Base-by-base conservation (phyloP, 352 stramenopile genomes). In the Pythium plurisporium region DNA sequence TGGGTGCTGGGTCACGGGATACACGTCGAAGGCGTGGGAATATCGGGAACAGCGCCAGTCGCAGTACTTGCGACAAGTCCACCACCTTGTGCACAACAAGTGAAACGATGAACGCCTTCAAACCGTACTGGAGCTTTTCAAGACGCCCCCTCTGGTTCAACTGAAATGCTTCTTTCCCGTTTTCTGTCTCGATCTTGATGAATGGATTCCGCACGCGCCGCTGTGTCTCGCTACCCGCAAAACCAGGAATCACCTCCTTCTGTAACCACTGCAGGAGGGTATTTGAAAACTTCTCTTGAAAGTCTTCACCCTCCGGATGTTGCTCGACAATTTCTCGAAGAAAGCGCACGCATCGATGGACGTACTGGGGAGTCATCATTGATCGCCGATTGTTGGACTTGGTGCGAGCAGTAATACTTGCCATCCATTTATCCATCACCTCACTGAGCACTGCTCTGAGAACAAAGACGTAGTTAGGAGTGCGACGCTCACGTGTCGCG, bases 391-490 rank as follows among this genome's bases (percentile, higher is more conserved):
- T 86, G 58, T 90, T 91, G 10, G 61, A 76, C 45, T 90, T 91
- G 20, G 76, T 67, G 2, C 80, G 68, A 23, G 74, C 66, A 5
- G 69, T 76, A 10, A 91, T 73, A 37, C 83, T 89, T 17, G 81
- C 79, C 79, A 93, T 89, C 86, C 86, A 95, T 58, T 95, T 95
- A 66, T 95, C 83, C 86, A 95, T 93, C 5, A 82, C 77, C 58
- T 95, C 86, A 44, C 72, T 91, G 31, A 95, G 64, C 25, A 94
- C 70, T 20, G 82, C 86, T 43, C 86, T 73, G 17, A 95, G 76
- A 45, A 95, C 87, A 59, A 95, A 95, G 22, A 93, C 73, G 64
- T 93, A 93, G 64, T 91, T 93, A 47, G 83, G 83, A 12, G 77
- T 89, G 27, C 79, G 73, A 34, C 83, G 74, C 59, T 90, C 80